Evolutionary conservation across 2,329 filamentous ascomycete genomes (phyloP).

Genomic region (Phyllosticta capitalensis): DNA sequence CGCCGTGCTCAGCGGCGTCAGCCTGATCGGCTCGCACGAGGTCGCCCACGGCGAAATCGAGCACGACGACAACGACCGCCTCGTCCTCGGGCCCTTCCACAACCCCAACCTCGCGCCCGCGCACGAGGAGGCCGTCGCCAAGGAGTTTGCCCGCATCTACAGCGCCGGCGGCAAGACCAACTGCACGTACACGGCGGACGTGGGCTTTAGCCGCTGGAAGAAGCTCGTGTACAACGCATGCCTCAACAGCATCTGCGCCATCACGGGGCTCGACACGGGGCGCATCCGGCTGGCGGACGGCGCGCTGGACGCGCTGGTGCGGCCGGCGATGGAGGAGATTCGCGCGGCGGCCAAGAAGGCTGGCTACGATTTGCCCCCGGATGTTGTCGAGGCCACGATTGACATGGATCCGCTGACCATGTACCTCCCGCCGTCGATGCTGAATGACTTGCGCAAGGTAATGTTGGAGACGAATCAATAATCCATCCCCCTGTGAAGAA

Average conservation of each 20-base stretch:
- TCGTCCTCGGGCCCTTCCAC: slow-evolving; percentile 43
- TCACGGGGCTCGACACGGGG: slow-evolving; percentile 43
- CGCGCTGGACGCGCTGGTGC: slow-evolving; percentile 39
- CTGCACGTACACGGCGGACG: slow-evolving; percentile 33
- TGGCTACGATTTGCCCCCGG: slow-evolving; percentile 36
- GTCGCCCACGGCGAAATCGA: slow-evolving; percentile 37
- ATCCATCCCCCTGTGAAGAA: too few species aligned
- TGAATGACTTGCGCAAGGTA: slow-evolving; percentile 43
- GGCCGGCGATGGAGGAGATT: slow-evolving; percentile 47
- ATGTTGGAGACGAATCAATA: neutral
- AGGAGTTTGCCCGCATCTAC: slow-evolving; percentile 41
- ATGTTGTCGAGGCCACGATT: slow-evolving; percentile 38
- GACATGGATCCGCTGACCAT: slow-evolving; percentile 40
- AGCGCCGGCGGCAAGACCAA: slow-evolving; percentile 36
- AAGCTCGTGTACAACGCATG: slow-evolving; percentile 45
- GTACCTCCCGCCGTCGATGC: slow-evolving; percentile 46
- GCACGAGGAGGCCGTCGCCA: slow-evolving; percentile 23
- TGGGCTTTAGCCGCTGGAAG: slow-evolving; percentile 38
- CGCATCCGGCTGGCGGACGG: slow-evolving; percentile 39
- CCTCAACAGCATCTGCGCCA: slow-evolving; percentile 44
- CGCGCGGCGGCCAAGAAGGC: slow-evolving; percentile 33
- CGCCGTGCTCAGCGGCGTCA: slow-evolving; percentile 44
- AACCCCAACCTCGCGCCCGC: slow-evolving; percentile 24
- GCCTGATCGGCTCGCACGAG: slow-evolving; percentile 45
- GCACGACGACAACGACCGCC: slow-evolving; percentile 44